These are phyloP conservation scores for Diplodia intermedia DNA, from an alignment of 2,329 filamentous ascomycete genomes.

Conservation along the genomic window DNA sequence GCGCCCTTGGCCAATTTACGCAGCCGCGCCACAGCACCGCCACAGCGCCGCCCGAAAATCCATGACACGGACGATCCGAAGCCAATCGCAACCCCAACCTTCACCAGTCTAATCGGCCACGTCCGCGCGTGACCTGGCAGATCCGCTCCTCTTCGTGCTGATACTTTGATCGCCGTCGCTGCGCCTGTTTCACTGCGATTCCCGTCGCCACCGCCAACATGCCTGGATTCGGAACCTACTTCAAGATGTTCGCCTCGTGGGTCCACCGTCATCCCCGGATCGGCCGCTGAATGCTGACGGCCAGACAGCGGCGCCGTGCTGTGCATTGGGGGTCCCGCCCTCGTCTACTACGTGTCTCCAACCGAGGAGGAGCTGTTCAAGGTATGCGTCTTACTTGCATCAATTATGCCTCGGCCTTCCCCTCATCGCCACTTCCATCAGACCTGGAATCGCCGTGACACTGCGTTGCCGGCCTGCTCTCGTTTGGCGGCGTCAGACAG, in stretches of 20 bases:
- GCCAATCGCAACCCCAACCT: conserved; percentile 27
- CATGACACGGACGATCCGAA: conserved; percentile 20
- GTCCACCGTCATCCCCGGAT: conserved; percentile 33
- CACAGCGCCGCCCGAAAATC: conserved; percentile 23
- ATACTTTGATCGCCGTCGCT: neutral
- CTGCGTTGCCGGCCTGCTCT: neutral
- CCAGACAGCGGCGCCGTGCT: conserved; percentile 69
- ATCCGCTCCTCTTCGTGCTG: neutral
- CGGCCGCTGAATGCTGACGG: conserved; percentile 24
- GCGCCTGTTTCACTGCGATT: neutral
- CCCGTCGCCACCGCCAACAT: conserved; percentile 19
- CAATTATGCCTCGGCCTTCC: conserved; percentile 13
- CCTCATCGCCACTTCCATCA: neutral
- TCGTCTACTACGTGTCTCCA: conserved; percentile 80
- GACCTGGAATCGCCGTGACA: neutral
- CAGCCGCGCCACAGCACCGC: conserved; percentile 4
- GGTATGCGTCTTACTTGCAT: conserved; percentile 44
- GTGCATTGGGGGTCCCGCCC: conserved; percentile 82
- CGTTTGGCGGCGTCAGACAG: neutral
- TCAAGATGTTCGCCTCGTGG: conserved; percentile 73
- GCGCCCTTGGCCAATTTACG: neutral
- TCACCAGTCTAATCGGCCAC: neutral
- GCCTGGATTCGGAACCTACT: conserved; percentile 52
- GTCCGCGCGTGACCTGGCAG: conserved; percentile 10
- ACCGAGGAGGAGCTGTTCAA: conserved; percentile 90